Evolutionary conservation across 2,329 filamentous ascomycete genomes (phyloP).

Genomic region (Aspergillus luchuensis): DNA sequence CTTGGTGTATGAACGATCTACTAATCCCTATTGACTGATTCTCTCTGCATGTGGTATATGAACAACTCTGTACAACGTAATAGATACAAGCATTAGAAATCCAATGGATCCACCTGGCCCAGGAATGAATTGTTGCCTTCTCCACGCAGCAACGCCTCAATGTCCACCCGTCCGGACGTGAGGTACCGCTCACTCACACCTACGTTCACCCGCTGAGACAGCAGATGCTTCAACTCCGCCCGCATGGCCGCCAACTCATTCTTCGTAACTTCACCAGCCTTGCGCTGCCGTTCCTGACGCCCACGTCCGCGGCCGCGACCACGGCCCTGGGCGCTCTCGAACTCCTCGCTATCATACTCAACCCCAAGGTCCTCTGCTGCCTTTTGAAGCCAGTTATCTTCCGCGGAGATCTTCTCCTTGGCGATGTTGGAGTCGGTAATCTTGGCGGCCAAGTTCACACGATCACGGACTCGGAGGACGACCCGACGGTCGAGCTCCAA

Average conservation of each 20-base stretch:
- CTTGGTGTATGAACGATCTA: no score
- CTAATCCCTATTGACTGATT: no score
- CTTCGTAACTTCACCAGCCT: constrained; percentile 68
- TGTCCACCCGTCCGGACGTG: constrained; percentile 73
- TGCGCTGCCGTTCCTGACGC: constrained; percentile 72
- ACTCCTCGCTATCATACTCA: constrained; percentile 88
- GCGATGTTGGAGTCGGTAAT: constrained; percentile 80
- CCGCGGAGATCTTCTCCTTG: constrained; percentile 81
- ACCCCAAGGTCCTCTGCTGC: constrained; percentile 92
- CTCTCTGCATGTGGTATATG: background rate
- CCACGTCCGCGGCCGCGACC: constrained; percentile 69
- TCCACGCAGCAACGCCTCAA: constrained; percentile 68
- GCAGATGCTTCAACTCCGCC: constrained; percentile 70
- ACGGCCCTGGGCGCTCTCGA: constrained; percentile 61
- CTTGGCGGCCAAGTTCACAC: constrained; percentile 79
- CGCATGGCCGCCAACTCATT: constrained; percentile 70
- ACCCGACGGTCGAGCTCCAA: constrained; percentile 82
- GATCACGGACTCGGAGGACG: constrained; percentile 72
- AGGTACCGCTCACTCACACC: constrained; percentile 88
- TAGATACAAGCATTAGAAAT: constrained; percentile 26
- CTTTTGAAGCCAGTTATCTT: constrained; percentile 79
- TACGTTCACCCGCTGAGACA: constrained; percentile 76
- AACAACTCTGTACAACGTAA: constrained; percentile 12
- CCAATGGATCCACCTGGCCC: constrained; percentile 55
- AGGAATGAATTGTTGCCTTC: constrained; percentile 67